Percentiles rank a stretch among this genome's conserved stretches.
phyloP scores from a whole-genome alignment of 108 stramenopile species.

The Seminavis robusta region DNA sequence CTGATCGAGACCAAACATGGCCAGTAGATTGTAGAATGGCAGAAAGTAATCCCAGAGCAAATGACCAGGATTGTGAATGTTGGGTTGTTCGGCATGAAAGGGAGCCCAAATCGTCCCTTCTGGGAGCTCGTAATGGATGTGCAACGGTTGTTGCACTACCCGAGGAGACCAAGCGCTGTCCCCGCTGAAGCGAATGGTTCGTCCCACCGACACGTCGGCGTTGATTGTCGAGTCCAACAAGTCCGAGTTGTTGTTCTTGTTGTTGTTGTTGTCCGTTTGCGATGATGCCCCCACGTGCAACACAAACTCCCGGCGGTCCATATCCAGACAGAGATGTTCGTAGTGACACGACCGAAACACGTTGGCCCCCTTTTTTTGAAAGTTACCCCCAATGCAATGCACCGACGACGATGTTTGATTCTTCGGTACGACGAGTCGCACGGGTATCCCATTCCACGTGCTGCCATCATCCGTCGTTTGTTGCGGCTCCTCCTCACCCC shows the following conservation, averaged over 20 bases:
- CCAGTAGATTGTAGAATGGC: slow-evolving; percentile 28
- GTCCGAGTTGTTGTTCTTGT: neutral
- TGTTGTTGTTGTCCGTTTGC: neutral
- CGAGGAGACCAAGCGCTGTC: slow-evolving; percentile 11
- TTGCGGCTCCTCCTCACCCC: neutral
- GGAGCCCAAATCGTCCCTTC: slow-evolving; percentile 22
- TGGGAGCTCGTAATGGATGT: neutral
- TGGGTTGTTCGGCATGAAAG: slow-evolving; percentile 9
- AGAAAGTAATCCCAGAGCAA: slow-evolving; percentile 23
- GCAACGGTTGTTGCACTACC: neutral
- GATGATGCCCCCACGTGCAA: neutral
- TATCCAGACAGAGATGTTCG: slow-evolving; percentile 30
- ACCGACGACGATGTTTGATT: slow-evolving; percentile 6
- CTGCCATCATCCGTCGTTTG: neutral
- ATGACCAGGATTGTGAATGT: slow-evolving; percentile 40
- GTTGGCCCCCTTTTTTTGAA: slow-evolving; percentile 10
- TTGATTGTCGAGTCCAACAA: no score
- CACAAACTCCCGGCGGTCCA: slow-evolving; percentile 7
- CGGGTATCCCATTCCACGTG: neutral
- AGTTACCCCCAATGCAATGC: slow-evolving; percentile 28
- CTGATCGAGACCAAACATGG: slow-evolving; percentile 20
- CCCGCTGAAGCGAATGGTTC: slow-evolving; percentile 11
- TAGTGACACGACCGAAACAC: slow-evolving; percentile 31
- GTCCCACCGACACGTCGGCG: slow-evolving; percentile 26
- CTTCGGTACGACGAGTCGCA: neutral